Conservation (phyloP, 73 alveolate genomes). For the Stentor roeselii region DNA sequence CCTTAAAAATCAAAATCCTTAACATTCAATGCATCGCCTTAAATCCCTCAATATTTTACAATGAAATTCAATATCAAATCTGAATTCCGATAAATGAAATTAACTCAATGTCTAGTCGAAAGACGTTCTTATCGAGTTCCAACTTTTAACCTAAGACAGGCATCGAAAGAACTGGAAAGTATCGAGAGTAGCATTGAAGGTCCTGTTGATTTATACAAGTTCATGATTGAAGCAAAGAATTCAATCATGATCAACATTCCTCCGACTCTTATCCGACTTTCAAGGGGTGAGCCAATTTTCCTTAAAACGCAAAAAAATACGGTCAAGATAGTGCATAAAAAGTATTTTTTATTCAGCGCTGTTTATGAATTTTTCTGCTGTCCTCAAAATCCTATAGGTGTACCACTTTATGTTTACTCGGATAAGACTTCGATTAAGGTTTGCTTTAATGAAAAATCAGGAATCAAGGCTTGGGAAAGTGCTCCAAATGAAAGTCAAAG, state of each 20-base stretch:
- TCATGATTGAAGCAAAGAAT: too few species aligned
- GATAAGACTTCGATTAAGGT: neutral
- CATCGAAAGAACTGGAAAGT: neutral
- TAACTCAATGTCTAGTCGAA: neutral
- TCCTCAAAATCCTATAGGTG: neutral
- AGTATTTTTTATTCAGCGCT: neutral
- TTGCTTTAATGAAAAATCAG: neutral
- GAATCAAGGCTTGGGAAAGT: neutral
- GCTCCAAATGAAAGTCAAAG: neutral
- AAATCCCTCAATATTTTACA: neutral
- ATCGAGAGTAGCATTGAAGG: neutral
- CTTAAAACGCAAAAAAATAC: neutral
- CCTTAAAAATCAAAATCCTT: neutral
- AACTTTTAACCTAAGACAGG: too few species aligned
- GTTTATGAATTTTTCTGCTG: neutral
- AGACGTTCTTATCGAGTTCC: neutral
- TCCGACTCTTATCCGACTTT: neutral
- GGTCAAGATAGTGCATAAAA: neutral
- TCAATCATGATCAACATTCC: neutral
- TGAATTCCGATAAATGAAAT: neutral
- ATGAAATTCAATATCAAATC: too few species aligned
- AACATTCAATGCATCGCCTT: neutral
- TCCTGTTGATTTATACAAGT: neutral
- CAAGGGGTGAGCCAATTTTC: neutral
- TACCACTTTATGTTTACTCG: neutral